phyloP scores from a whole-genome alignment of 257 asterid genomes.

The Craterostigma plantagineum region DNA sequence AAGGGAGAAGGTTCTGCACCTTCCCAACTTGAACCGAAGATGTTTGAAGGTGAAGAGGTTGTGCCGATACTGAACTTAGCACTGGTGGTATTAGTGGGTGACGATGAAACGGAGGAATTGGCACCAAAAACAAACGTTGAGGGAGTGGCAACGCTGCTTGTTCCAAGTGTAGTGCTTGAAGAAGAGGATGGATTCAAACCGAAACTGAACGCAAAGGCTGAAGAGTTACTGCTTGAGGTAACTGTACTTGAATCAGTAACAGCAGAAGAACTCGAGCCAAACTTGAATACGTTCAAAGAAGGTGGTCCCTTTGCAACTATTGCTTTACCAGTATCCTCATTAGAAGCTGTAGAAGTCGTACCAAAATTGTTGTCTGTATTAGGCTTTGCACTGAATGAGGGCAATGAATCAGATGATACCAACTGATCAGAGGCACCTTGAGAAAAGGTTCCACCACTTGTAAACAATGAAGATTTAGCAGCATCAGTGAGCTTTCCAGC shows the following conservation, averaged over 20 bases:
- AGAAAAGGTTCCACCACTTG: no score
- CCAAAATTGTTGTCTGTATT: conserved; percentile 7
- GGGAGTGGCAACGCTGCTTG: conserved; percentile 12
- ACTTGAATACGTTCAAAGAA: conserved; percentile 17
- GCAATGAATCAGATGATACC: no score
- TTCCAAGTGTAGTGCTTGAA: conserved; percentile 10
- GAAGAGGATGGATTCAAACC: conserved; percentile 15
- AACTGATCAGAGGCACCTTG: conserved; percentile 1
- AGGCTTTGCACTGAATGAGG: conserved; percentile 9
- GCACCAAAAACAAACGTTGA: conserved; percentile 12
- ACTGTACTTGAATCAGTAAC: conserved; percentile 11
- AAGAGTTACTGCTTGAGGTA: conserved; percentile 19
- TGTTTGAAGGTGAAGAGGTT: conserved; percentile 20
- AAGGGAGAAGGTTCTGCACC: conserved; percentile 10
- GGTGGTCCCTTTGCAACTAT: conserved; percentile 15
- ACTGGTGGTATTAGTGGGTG: conserved; percentile 8
- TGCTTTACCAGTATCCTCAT: conserved; percentile 18
- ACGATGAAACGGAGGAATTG: conserved; percentile 12
- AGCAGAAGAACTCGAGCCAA: conserved; percentile 16
- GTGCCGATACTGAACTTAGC: conserved; percentile 16
- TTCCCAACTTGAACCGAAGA: conserved; percentile 22
- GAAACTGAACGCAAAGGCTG: conserved; percentile 19
- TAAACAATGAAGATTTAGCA: conserved; percentile 14
- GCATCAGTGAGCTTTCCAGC: conserved; percentile 15
- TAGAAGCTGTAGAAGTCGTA: conserved; percentile 11